These are phyloP conservation scores for Glarea lozoyensis DNA, from an alignment of 495 filamentous ascomycete species.

Conservation along the genomic window DNA sequence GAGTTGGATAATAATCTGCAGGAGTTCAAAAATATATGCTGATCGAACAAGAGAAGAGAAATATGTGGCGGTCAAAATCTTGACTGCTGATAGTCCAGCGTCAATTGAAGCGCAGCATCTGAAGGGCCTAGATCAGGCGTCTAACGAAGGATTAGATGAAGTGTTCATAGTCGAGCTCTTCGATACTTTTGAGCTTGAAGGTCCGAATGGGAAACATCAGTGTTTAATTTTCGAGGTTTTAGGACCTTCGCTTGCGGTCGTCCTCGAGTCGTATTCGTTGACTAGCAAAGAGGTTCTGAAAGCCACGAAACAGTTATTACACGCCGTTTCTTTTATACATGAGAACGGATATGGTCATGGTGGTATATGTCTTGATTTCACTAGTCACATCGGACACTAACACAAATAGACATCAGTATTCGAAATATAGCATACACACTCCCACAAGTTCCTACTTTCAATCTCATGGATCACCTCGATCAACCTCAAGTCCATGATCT, in stretches of 20 bases:
- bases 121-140: conserved; percentile 6
- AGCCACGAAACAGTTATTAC: conserved; percentile 23
- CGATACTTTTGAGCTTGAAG: conserved; percentile 29
- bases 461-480: conserved; percentile 30
- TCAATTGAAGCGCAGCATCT: conserved; percentile 11
- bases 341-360: conserved; percentile 30
- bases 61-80: conserved; percentile 33
- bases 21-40: not conserved
- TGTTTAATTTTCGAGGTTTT: conserved; percentile 37
- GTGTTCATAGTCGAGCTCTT: conserved; percentile 29
- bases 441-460: conserved; percentile 23
- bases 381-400: not conserved
- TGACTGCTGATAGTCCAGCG: conserved; percentile 17
- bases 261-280: conserved; percentile 19
- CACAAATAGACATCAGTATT: conserved; percentile 14
- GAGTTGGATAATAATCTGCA: not conserved
- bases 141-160: conserved; percentile 11
- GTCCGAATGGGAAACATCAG: conserved; percentile 34
- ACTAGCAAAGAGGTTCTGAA: conserved; percentile 16
- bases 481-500: conserved; percentile 22
- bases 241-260: conserved; percentile 25
- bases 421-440: conserved; percentile 17
- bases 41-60: not conserved
- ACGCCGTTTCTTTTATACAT: conserved; percentile 25
- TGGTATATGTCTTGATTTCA: conserved; percentile 20